Evolutionary conservation across 768 basidiomycete species (phyloP), one percentile per base, ranked within the genome.

Genomic region (Lyophyllum semitale): DNA sequence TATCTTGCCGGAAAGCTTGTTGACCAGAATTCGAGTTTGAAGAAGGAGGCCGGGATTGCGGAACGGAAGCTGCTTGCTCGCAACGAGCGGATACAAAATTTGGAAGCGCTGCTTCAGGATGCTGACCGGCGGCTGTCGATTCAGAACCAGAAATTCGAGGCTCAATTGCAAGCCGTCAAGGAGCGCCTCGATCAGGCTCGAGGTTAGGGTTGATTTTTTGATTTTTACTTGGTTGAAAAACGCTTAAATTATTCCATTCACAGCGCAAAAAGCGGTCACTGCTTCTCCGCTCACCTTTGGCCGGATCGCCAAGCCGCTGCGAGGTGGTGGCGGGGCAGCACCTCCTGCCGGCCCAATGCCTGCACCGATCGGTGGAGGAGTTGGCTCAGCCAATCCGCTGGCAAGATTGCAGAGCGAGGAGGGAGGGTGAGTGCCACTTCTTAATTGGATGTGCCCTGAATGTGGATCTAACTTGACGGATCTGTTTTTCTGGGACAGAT

Each of bases 1-100:
- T 49, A 48, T 53, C 57, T 61, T 48, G 44, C 49, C 53, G 43
- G 26, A 54, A 55, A 98, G 95, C 89, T 99, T 59, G 96, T 98
- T 51, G 96, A 99, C 72, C 97, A 99, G 75, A 98, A 98, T 74
- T 91, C 94, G 12, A 84, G 89, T 12, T 77, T 99, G 62, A 98
- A 98, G 84, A 98, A 96, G 75, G 97, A 98, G 73, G 91, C 94
- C 29, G 94, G 93, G 20, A 91, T 96, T 61, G 93, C 96, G 51
- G 97, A 99, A 72, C 89, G 95, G 64, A 98, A 98, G 74, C 76
- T 99, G 25, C 82, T 97, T 63, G 94, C 95, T 33, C 87, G 97
- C 53, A 98, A 98, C 67, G 97, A 98, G 71, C 89, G 97, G 63
- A 98, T 99, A 75, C 91, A 95, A 76, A 96, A 94, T 72, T 81